Conservation (phyloP, 2,329 filamentous ascomycete genomes). For the Fusarium lateritium region DNA sequence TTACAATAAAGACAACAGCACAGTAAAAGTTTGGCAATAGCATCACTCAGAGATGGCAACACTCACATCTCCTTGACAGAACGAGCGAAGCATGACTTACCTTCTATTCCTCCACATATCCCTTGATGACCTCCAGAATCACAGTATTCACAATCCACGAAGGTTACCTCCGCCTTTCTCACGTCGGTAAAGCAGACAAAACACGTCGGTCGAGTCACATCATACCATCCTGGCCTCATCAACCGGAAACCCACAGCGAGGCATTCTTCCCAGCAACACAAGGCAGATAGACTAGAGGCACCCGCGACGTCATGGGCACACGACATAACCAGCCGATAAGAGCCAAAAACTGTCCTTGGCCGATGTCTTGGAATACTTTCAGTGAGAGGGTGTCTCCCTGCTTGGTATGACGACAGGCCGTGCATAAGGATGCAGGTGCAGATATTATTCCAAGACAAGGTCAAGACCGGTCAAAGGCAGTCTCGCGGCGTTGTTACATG, state of each 20-base stretch:
- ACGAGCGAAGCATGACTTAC: conserved; percentile 3
- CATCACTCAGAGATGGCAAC: not conserved
- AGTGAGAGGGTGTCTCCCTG: conserved; percentile 22
- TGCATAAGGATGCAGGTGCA: conserved; percentile 2
- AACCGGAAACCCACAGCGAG: conserved; percentile 19
- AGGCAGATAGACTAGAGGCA: conserved; percentile 9
- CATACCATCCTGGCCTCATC: conserved; percentile 15
- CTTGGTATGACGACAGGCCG: conserved; percentile 4
- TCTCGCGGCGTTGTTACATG: not conserved
- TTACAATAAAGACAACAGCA: too few relatives aligned
- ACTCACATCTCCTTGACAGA: not conserved
- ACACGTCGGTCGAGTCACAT: conserved; percentile 19
- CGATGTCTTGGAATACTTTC: not conserved
- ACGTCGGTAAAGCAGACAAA: conserved; percentile 3
- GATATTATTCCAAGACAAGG: conserved; percentile 7
- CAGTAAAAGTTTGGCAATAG: not conserved
- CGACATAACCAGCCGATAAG: conserved; percentile 7
- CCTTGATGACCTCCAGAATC: conserved; percentile 1
- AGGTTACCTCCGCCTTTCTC: not conserved
- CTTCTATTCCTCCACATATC: not conserved
- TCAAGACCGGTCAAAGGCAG: not conserved
- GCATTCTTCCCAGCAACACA: conserved; percentile 2
- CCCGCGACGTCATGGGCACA: conserved; percentile 8
- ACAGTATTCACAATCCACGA: conserved; percentile 7
- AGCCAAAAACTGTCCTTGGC: not conserved